These are phyloP conservation scores for Picochlorum sp. DNA, from an alignment of 139 green algal genomes.

Conservation along the genomic window DNA sequence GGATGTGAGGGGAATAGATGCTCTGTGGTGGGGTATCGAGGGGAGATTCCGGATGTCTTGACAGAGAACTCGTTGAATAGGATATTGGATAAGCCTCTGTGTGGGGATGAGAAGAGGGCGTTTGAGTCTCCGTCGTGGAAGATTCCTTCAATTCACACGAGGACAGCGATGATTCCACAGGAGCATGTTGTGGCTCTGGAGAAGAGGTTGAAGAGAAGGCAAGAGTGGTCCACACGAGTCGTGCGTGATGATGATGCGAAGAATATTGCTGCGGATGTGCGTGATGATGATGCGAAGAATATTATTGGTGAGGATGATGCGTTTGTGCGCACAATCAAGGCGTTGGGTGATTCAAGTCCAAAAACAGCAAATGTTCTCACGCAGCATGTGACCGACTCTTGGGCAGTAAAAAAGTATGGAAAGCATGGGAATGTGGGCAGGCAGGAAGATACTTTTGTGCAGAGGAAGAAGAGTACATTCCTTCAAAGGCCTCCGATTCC, in stretches of 20 bases:
- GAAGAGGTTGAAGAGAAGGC: too few relatives aligned
- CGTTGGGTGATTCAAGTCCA: constrained; percentile 15
- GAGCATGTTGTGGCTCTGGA: not conserved
- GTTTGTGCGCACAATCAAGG: not conserved
- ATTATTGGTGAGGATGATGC: not conserved
- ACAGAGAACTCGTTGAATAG: constrained; percentile 12
- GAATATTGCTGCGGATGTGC: not conserved
- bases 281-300: not conserved
- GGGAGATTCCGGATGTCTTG: constrained; percentile 9
- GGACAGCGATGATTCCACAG: not conserved
- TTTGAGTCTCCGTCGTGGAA: not conserved
- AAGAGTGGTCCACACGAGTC: too few relatives aligned
- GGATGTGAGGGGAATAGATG: not conserved
- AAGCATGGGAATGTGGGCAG: not conserved
- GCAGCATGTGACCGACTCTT: constrained; percentile 17
- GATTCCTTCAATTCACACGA: not conserved
- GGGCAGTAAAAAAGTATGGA: not conserved
- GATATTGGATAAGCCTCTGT: constrained; percentile 6
- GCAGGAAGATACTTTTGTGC: not conserved
- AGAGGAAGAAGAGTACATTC: constrained; percentile 16
- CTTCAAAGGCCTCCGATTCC: constrained; percentile 12
- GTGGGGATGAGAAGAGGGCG: not conserved
- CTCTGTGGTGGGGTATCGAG: constrained; percentile 6
- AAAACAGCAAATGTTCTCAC: constrained; percentile 11
- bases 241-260: not conserved